These are phyloP conservation scores for Digitaria exilis DNA, from an alignment of 202 grass and related monocot species.

Conservation along the genomic window DNA sequence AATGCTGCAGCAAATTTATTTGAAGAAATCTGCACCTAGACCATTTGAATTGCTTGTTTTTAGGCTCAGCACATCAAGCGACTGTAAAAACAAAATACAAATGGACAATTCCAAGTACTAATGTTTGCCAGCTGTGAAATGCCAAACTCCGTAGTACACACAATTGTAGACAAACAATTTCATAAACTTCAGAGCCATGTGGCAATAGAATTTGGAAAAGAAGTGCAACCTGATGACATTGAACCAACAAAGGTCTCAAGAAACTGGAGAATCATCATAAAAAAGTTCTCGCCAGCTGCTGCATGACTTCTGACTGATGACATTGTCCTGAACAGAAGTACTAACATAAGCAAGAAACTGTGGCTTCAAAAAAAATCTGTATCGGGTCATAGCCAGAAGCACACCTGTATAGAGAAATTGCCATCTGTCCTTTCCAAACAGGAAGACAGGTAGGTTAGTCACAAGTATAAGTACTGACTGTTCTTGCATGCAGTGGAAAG, in stretches of 20 bases:
- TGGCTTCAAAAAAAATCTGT: slow-evolving; percentile 14
- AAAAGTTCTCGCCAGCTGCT: slow-evolving; percentile 75
- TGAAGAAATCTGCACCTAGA: slow-evolving; percentile 13
- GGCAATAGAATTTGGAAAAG: slow-evolving; percentile 24
- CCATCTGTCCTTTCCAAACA: slow-evolving; percentile 79
- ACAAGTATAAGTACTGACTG: slow-evolving; percentile 31
- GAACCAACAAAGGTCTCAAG: slow-evolving; percentile 99
- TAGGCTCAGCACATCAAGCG: background rate
- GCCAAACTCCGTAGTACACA: background rate
- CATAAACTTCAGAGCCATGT: background rate
- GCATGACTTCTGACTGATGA: slow-evolving; percentile 95
- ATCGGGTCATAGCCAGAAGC: slow-evolving; percentile 44
- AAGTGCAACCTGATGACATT: slow-evolving; percentile 83
- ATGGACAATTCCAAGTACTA: background rate
- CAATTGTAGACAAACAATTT: no score
- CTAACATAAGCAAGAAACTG: slow-evolving; percentile 37
- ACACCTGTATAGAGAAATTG: slow-evolving; percentile 99
- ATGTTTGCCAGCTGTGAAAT: background rate
- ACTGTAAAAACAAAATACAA: background rate
- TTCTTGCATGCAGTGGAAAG: slow-evolving; percentile 26
- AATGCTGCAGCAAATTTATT: background rate
- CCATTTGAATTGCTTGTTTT: background rate
- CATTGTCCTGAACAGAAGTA: slow-evolving; percentile 82
- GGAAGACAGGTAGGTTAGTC: slow-evolving; percentile 50
- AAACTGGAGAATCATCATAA: slow-evolving; percentile 88